Percentiles rank a stretch among this genome's conserved stretches.
Evolutionary conservation across 2,329 filamentous ascomycete genomes (phyloP).

Genomic region (Penicillium sp.): DNA sequence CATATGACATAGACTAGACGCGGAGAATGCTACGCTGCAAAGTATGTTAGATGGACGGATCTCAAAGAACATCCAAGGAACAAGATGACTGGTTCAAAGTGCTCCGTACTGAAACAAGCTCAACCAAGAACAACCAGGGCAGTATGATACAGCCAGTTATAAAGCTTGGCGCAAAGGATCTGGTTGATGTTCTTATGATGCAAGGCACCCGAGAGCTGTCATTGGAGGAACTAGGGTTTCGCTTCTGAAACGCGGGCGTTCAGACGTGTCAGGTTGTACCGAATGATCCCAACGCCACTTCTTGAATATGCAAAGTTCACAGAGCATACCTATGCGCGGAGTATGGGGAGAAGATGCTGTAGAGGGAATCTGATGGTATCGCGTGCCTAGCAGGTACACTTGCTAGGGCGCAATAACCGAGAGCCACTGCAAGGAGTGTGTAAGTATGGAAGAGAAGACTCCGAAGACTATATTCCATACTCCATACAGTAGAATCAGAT

Average conservation of each 20-base stretch:
- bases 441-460: no score
- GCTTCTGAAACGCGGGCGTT: neutral
- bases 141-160: neutral
- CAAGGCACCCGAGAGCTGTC: slow-evolving; percentile 1
- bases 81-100: neutral
- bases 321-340: no score
- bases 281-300: neutral
- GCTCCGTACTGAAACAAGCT: neutral
- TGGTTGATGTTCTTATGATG: neutral
- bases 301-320: no score
- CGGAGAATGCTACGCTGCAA: slow-evolving; percentile 12
- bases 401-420: no score
- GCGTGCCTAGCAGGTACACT: no score
- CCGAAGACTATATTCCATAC: no score
- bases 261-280: neutral
- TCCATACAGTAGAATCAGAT: no score
- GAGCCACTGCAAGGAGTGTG: no score
- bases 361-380: no score
- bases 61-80: neutral
- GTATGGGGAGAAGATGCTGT: no score
- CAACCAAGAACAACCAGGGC: neutral
- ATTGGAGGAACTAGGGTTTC: slow-evolving; percentile 14
- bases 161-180: neutral
- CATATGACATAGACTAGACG: slow-evolving; percentile 1
- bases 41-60: slow-evolving; percentile 8